Evolutionary conservation across 2,329 filamentous ascomycete species (phyloP).

Genomic region (Verticillium longisporum): DNA sequence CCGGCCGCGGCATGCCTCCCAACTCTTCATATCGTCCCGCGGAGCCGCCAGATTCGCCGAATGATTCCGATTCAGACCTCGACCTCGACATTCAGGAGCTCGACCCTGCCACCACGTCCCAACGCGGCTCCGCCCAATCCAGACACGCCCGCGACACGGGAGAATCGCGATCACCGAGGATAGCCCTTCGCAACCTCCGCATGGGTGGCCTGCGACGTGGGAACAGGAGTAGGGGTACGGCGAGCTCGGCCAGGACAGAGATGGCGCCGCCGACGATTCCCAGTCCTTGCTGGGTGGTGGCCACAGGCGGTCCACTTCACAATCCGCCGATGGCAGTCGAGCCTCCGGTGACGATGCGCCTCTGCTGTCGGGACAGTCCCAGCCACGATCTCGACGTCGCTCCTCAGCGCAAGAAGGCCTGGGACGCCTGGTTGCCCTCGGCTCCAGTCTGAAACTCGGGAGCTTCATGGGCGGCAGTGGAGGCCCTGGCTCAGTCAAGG

Average conservation of each 20-base stretch:
- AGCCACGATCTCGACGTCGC: slow-evolving; percentile 19
- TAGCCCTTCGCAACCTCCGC: slow-evolving; percentile 65
- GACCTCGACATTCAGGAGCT: slow-evolving; percentile 76
- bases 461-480: slow-evolving; percentile 52
- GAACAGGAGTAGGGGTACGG: slow-evolving; percentile 51
- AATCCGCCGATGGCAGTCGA: slow-evolving; percentile 54
- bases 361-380: slow-evolving; percentile 48
- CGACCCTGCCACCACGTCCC: slow-evolving; percentile 46
- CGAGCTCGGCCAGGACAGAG: slow-evolving; percentile 49
- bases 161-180: slow-evolving; percentile 40
- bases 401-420: slow-evolving; percentile 33
- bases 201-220: slow-evolving; percentile 57
- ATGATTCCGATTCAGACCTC: slow-evolving; percentile 72
- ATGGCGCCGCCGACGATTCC: slow-evolving; percentile 58
- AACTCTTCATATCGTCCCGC: slow-evolving; percentile 43
- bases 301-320: slow-evolving; percentile 28
- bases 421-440: slow-evolving; percentile 36
- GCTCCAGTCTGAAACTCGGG: slow-evolving; percentile 55
- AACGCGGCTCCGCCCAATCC: slow-evolving; percentile 25
- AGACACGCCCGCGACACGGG: slow-evolving; percentile 22
- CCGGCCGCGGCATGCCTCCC: slow-evolving; percentile 47
- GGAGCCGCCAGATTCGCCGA: slow-evolving; percentile 58
- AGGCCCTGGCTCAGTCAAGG: slow-evolving; percentile 20
- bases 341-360: slow-evolving; percentile 65
- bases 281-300: slow-evolving; percentile 48